Evolutionary conservation across 2,329 filamentous ascomycete genomes (phyloP).

Genomic region (Penicillium sp.): DNA sequence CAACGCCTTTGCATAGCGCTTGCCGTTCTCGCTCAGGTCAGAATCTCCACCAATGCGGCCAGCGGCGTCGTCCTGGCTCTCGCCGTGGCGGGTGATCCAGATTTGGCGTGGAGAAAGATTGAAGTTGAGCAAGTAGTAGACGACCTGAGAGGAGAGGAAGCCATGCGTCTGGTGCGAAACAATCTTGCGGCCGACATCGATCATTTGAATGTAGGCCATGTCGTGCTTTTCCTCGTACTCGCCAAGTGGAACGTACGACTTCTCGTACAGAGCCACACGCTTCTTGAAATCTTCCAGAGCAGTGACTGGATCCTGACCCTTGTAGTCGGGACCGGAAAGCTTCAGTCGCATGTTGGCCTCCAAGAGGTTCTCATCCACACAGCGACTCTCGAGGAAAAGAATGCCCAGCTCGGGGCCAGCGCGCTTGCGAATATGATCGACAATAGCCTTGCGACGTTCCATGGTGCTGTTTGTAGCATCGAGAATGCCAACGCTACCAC

Average conservation of each 20-base stretch:
- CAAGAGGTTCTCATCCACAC: conserved; percentile 79
- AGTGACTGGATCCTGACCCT: conserved; percentile 84
- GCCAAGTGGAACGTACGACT: conserved; percentile 88
- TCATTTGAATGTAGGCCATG: conserved; percentile 96
- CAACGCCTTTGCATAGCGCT: conserved; percentile 77
- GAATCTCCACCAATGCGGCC: conserved; percentile 94
- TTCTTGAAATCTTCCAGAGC: conserved; percentile 91
- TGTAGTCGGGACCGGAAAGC: conserved; percentile 94
- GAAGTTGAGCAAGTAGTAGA: conserved; percentile 95
- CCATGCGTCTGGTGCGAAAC: conserved; percentile 88
- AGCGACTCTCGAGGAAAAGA: conserved; percentile 93
- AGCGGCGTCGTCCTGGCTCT: conserved; percentile 83
- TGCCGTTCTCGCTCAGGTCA: conserved; percentile 78
- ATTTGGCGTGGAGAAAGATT: conserved; percentile 95
- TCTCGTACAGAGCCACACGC: conserved; percentile 90
- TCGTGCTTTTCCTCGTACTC: conserved; percentile 88
- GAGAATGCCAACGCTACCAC: conserved; percentile 90
- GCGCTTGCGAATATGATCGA: conserved; percentile 78
- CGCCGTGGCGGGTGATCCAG: conserved; percentile 95
- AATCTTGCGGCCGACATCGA: conserved; percentile 94
- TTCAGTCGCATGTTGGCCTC: conserved; percentile 98
- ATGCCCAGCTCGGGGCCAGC: conserved; percentile 88
- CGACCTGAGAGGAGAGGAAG: conserved; percentile 89
- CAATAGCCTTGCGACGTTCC: conserved; percentile 79
- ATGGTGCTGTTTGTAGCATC: conserved; percentile 98